phyloP scores from a whole-genome alignment of 371 early-diverging fungal genomes.

The Mucor irregularis region DNA sequence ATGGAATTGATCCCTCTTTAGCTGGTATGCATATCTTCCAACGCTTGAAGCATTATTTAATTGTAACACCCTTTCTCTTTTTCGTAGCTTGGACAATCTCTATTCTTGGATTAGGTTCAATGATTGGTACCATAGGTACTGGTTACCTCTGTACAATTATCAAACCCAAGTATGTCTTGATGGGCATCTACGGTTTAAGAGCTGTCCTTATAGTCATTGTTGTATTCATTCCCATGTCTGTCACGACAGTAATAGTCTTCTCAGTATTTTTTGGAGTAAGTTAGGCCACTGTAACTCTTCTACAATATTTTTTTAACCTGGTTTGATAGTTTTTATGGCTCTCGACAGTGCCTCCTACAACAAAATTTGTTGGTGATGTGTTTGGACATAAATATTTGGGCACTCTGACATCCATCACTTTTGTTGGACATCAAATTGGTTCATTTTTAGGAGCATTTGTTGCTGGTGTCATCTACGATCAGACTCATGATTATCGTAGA shows the following conservation, averaged over 20 bases:
- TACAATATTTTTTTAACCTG: too few species aligned
- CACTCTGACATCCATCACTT: slow-evolving; percentile 26
- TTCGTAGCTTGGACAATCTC: slow-evolving; percentile 43
- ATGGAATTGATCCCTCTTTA: slow-evolving; percentile 23
- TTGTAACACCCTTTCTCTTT: background rate
- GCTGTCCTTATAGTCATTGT: slow-evolving; percentile 25
- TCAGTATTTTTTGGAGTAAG: slow-evolving; percentile 60
- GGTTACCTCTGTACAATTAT: slow-evolving; percentile 24
- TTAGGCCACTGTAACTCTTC: background rate
- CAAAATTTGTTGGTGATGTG: slow-evolving; percentile 33
- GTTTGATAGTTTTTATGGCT: slow-evolving; percentile 40
- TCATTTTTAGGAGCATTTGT: slow-evolving; percentile 40
- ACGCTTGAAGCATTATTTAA: background rate
- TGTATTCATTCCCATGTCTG: slow-evolving; percentile 24
- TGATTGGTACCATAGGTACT: slow-evolving; percentile 23
- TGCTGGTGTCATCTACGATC: slow-evolving; percentile 41
- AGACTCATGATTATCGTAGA: slow-evolving; percentile 16
- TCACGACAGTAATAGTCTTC: slow-evolving; percentile 35
- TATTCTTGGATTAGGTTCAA: slow-evolving; percentile 35
- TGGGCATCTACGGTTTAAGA: slow-evolving; percentile 22
- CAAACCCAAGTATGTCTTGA: slow-evolving; percentile 25
- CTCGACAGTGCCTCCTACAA: slow-evolving; percentile 48
- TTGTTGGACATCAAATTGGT: slow-evolving; percentile 43
- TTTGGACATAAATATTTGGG: slow-evolving; percentile 46
- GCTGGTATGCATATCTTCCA: slow-evolving; percentile 23